phyloP scores from a whole-genome alignment of 140 eudicot genomes.

The Stevia rebaudiana region DNA sequence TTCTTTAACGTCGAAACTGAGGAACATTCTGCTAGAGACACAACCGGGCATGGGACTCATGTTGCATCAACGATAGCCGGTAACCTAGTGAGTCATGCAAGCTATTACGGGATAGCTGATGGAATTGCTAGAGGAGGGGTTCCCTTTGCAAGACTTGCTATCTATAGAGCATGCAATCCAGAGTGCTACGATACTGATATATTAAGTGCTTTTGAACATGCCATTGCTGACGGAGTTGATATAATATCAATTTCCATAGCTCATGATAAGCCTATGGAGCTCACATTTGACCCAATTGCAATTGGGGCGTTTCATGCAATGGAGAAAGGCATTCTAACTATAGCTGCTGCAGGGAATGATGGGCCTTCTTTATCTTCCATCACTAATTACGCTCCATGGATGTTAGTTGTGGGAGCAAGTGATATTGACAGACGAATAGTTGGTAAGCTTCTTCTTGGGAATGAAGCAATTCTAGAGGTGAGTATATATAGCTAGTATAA shows the following conservation, averaged over 20 bases:
- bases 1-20: not conserved
- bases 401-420: conserved; percentile 38
- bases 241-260: not conserved
- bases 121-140: conserved; percentile 45
- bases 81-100: conserved; percentile 4
- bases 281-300: conserved; percentile 12
- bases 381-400: conserved; percentile 39
- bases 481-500: too few species aligned
- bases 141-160: conserved; percentile 35
- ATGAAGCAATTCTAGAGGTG: conserved; percentile 11
- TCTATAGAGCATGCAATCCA: conserved; percentile 27
- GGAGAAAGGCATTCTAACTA: conserved; percentile 28
- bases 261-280: not conserved
- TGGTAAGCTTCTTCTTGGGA: conserved; percentile 26
- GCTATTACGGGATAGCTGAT: conserved; percentile 23
- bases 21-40: conserved; percentile 16
- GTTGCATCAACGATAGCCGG: too few species aligned
- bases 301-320: conserved; percentile 44
- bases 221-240: not conserved
- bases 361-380: not conserved
- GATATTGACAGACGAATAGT: not conserved
- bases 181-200: conserved; percentile 13
- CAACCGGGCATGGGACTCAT: conserved; percentile 24
- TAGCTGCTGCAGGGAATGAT: conserved; percentile 35
- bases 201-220: conserved; percentile 9